Evolutionary conservation across 2,329 filamentous ascomycete species (phyloP).

Genomic region (Talaromyces sp.): DNA sequence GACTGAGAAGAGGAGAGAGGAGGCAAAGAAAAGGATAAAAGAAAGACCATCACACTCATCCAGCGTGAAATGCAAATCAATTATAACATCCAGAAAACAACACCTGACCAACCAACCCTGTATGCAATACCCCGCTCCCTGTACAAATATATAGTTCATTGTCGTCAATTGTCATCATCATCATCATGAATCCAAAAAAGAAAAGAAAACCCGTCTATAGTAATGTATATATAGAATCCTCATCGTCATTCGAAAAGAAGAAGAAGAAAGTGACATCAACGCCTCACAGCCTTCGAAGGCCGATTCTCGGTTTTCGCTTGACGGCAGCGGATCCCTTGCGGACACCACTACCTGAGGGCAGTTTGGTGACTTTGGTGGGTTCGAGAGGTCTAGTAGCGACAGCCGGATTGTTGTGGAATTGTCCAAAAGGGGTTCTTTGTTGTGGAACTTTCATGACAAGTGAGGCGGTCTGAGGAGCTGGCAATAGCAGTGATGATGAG

Average conservation of each 20-base stretch:
- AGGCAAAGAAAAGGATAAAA: too few species aligned
- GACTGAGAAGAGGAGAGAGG: neutral
- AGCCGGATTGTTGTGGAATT: neutral
- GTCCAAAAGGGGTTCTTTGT: neutral
- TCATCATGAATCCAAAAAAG: neutral
- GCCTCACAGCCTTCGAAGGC: constrained; percentile 27
- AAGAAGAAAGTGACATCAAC: neutral
- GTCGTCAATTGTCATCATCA: constrained; percentile 2
- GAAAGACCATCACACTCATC: neutral
- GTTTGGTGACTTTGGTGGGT: constrained; percentile 15
- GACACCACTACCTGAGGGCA: neutral
- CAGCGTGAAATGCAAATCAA: neutral
- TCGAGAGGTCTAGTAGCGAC: constrained; percentile 8
- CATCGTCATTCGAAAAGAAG: neutral
- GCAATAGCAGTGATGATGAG: neutral
- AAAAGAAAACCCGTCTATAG: neutral
- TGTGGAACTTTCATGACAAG: constrained; percentile 6
- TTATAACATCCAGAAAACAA: neutral
- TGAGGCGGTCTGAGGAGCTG: neutral
- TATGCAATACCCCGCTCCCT: neutral
- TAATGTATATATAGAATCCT: neutral
- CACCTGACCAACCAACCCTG: neutral
- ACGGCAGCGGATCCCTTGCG: constrained; percentile 20
- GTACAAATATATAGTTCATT: neutral
- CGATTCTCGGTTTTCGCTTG: constrained; percentile 29